phyloP scores from a whole-genome alignment of 177 flowering plant genomes.

The Vitis hybrid region DNA sequence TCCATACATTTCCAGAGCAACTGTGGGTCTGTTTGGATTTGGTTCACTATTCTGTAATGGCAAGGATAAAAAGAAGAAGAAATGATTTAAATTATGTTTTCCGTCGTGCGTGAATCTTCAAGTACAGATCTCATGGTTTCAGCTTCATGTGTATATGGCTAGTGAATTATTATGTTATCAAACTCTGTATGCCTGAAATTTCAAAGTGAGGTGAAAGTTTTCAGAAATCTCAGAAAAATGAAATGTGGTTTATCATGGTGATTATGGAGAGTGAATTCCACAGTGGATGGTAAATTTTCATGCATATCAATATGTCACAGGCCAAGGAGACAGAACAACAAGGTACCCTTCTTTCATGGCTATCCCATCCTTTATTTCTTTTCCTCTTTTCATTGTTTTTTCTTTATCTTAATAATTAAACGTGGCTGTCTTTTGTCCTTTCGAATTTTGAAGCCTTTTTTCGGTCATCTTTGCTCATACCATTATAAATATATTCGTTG shows the following conservation, averaged over 20 bases:
- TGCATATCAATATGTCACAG: slow-evolving; percentile 20
- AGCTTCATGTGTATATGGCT: neutral
- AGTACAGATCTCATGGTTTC: neutral
- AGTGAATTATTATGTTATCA: neutral
- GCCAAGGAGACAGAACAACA: slow-evolving; percentile 33
- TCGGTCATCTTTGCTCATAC: neutral
- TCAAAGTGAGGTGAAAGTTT: neutral
- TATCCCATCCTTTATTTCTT: slow-evolving; percentile 13
- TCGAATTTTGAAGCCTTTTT: slow-evolving; percentile 2
- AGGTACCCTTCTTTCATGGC: slow-evolving; percentile 24
- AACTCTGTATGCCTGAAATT: neutral
- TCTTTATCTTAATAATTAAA: neutral
- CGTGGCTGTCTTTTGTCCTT: neutral
- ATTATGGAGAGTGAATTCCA: neutral
- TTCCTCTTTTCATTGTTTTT: slow-evolving; percentile 4
- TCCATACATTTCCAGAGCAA: slow-evolving; percentile 57
- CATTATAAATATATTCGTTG: neutral
- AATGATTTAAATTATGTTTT: slow-evolving; percentile 11
- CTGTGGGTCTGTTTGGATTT: slow-evolving; percentile 60
- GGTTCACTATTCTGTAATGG: slow-evolving; percentile 66
- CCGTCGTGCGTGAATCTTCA: neutral
- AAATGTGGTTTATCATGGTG: neutral
- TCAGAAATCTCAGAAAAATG: neutral
- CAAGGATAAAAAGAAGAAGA: slow-evolving; percentile 55
- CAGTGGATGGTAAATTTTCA: slow-evolving; percentile 8